Evolutionary conservation across 768 basidiomycete species (phyloP).

Genomic region (Panellus pusillus): DNA sequence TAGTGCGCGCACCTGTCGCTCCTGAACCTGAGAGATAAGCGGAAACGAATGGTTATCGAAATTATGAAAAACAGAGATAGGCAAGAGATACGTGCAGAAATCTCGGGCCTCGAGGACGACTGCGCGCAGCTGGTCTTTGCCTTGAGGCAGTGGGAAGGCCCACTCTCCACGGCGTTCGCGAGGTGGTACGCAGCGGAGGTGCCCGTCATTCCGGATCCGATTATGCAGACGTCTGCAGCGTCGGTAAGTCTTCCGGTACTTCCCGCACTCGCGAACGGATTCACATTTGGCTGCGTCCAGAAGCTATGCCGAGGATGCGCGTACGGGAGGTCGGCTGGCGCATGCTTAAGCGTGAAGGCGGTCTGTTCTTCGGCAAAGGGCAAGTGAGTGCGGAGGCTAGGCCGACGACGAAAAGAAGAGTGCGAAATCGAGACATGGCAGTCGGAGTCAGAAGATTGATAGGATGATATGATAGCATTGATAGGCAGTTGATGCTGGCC

Average conservation of each 20-base stretch:
- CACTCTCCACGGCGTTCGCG: conserved; percentile 32
- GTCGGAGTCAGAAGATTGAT: too few relatives aligned
- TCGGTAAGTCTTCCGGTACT: conserved; percentile 58
- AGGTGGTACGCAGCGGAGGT: conserved; percentile 76
- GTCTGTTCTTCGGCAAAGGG: not conserved
- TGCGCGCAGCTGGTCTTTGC: conserved; percentile 36
- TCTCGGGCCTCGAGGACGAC: conserved; percentile 83
- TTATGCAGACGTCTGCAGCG: conserved; percentile 72
- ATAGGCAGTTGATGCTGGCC: not conserved
- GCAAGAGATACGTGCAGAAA: conserved; percentile 59
- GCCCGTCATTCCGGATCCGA: conserved; percentile 81
- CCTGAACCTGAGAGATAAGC: conserved; percentile 55
- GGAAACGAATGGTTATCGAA: not conserved
- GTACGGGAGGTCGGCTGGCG: conserved; percentile 44
- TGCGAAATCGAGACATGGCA: conserved; percentile 1
- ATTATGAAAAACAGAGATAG: not conserved
- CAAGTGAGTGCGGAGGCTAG: conserved; percentile 5
- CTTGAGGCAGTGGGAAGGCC: conserved; percentile 8
- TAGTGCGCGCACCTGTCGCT: conserved; percentile 58
- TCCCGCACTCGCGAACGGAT: conserved; percentile 67
- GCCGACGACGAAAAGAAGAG: not conserved
- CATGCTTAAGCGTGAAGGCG: not conserved
- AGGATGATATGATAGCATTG: too few relatives aligned
- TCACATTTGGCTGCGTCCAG: conserved; percentile 64
- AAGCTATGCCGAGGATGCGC: conserved; percentile 68